Percentiles rank a stretch among this genome's conserved stretches.
phyloP scores from a whole-genome alignment of 352 stramenopile genomes.

The Aphanomyces invadans region DNA sequence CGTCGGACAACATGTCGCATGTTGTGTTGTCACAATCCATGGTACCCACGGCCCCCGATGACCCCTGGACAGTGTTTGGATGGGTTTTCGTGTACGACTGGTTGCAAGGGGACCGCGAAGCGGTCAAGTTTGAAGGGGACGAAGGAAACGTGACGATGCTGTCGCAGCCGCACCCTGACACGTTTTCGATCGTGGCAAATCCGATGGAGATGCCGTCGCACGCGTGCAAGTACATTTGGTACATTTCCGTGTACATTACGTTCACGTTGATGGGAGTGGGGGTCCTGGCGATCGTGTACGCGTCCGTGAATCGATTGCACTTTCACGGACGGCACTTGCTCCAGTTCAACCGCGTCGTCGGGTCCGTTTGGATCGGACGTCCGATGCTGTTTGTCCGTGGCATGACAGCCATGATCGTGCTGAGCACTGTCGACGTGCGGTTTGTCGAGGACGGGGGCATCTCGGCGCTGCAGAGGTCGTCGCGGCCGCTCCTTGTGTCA shows the following conservation, averaged over 20 bases:
- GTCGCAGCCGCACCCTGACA: neutral
- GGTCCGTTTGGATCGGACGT: slow-evolving; percentile 16
- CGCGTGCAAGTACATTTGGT: slow-evolving; percentile 21
- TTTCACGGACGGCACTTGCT: neutral
- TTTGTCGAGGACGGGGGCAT: neutral
- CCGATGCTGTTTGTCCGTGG: slow-evolving; percentile 13
- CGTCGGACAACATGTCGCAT: neutral
- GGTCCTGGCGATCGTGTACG: neutral
- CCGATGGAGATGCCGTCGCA: slow-evolving; percentile 9
- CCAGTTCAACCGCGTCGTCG: slow-evolving; percentile 15
- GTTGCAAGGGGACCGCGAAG: slow-evolving; percentile 9
- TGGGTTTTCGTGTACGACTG: slow-evolving; percentile 15
- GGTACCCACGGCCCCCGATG: neutral
- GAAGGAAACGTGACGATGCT: neutral
- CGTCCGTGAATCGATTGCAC: neutral
- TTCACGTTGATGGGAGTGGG: neutral
- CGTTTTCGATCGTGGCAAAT: slow-evolving; percentile 5
- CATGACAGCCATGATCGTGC: slow-evolving; percentile 6
- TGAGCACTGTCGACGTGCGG: neutral
- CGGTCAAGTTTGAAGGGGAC: slow-evolving; percentile 9
- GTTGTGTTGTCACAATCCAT: slow-evolving; percentile 5
- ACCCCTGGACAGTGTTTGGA: slow-evolving; percentile 15
- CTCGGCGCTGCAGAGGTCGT: no score
- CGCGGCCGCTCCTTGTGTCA: neutral
- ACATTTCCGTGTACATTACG: slow-evolving; percentile 15